Evolutionary conservation across 1,284 basidiomycete species (phyloP), one percentile per base, ranked within the genome.

Genomic region (Pyrrhoderma noxium): DNA sequence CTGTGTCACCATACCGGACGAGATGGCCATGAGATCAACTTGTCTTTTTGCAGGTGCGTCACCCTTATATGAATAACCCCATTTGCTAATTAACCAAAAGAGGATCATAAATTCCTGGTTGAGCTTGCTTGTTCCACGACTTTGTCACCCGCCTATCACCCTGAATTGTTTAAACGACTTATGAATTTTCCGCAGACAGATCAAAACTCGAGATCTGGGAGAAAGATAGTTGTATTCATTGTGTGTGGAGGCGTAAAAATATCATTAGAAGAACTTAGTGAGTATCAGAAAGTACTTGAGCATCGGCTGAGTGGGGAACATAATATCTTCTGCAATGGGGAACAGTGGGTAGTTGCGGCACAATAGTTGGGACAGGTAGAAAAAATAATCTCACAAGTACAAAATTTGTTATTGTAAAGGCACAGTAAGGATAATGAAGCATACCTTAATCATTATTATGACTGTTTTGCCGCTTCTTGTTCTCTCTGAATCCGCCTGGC

Each of bases 231-330:
- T 5, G 77, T 85, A 0, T 82, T 85, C 63, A 70, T 84, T 52
- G 74, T 82, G 37, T 89, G 85, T 53, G 85, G 85, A 2, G 85
- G 85, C 1, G 81, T 82, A 63, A 88, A 87, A 59, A 68, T 82
- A 21, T 77, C 79, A 3, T 54, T 76, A 23, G 64, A 69, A 3
- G 82, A 84, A 3, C 62, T 79, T 47, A 62, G 48, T 22, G 72
- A 75, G 50, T 85, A 79, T 56, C 62, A 62, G 49, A 56, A 57
- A 9, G 59, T 71, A 16, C 59, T 77, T 19, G 65, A 70, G 18
- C 62, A 63, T 25, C 68, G 71, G 36, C 54, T 65, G 34, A 51
- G 57, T 43, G 45, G 36, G 42, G 58, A 51, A 3, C 61, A 61
- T 16, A 56, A 49, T 14, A 64, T 73, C 14, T 56, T 61, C 51